Base-by-base conservation (phyloP, 345 rosid genomes). In the Erucastrum elatum region DNA sequence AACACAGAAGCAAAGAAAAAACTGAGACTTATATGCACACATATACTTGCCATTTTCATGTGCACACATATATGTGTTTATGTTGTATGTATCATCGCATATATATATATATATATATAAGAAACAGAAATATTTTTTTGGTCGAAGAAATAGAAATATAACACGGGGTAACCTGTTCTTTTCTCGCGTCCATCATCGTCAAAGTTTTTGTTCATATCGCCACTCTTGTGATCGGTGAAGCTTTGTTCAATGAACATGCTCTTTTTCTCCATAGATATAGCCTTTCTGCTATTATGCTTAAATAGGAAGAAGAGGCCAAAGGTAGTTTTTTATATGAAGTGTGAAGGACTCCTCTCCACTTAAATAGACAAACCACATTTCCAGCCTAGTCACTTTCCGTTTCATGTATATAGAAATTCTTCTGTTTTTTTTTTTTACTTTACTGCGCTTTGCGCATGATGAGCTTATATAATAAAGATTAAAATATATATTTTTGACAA, bases 151-250 rank as follows among this genome's bases (percentile, higher is more conserved):
- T 56, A 46, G 3, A 66, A 16, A 53, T 12, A 63, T 11, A 66
- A 61, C 4, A 35, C 1, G 58, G 10, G 64, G 41, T 10, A 83
- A 92, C 95, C 95, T 11, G 89, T 87, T 86, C 97, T 83, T 76
- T 86, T 90, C 15, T 39, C 55, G 62, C 90, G 88, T 60, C 96
- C 94, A 66, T 92, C 96, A 7, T 92, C 96, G 34, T 92, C 96
- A 25, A 88, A 72, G 82, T 88, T 81, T 72, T 90, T 86, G 81
- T 53, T 17, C 55, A 29, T 17, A 33, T 61, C 82, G 25, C 81
- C 80, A 27, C 44, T 79, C 44, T 72, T 80, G 62, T 77, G 78
- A 39, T 77, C 83, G 49, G 70, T 81, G 4, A 80, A 64, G 68
- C 84, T 77, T 12, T 80, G 86, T 68, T 87, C 84, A 10, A 88